Evolutionary conservation across 2,329 filamentous ascomycete species (phyloP), one percentile per base, ranked within the genome.

Genomic region (Calycina herbarum): DNA sequence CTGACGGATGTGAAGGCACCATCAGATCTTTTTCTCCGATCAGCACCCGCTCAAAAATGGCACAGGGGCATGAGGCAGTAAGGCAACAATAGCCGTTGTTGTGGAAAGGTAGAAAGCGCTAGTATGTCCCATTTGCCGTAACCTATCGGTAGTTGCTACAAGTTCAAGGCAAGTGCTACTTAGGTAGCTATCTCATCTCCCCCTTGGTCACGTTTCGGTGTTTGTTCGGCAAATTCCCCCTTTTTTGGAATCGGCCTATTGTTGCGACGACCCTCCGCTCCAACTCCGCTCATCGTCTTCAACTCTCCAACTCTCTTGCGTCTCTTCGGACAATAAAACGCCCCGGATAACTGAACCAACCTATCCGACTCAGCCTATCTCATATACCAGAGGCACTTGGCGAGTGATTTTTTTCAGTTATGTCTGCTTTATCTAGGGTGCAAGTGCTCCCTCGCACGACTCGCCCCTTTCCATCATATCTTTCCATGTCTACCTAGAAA

Each of bases 381-480:
- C 45, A 48, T 48, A 8, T 48, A 48, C n/a, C 45, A 48, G 45
- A 48, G 17, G n/a, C 8, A 20, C 17, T 48, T 48, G n/a, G 20
- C 8, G 45, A 51, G n/a, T 24, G 10, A 13, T 4, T 20, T 51
- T 5, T 20, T 24, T 51, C 45, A 51, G 20, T 20, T 27, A 51
- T 51, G 45, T 10, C 20, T 11, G n/a, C n/a, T 24, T 51, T 24
- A 51, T 24, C 45, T 51, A 11, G 20, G 45, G 45, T 27, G n/a
- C 45, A 51, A 51, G 45, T 51, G 45, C 45, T 27, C 45, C 45
- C 45, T 51, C n/a, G 45, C 45, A 24, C n/a, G 20, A 51, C 20
- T 24, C 13, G n/a, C 7, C n/a, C 45, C 10, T 51, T 10, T 10
- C 6, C 7, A 24, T 24, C 45, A 51, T 24, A 51, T 51, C 7